phyloP scores from a whole-genome alignment of 2,329 filamentous ascomycete genomes.

The Pestalotiopsis sp. region DNA sequence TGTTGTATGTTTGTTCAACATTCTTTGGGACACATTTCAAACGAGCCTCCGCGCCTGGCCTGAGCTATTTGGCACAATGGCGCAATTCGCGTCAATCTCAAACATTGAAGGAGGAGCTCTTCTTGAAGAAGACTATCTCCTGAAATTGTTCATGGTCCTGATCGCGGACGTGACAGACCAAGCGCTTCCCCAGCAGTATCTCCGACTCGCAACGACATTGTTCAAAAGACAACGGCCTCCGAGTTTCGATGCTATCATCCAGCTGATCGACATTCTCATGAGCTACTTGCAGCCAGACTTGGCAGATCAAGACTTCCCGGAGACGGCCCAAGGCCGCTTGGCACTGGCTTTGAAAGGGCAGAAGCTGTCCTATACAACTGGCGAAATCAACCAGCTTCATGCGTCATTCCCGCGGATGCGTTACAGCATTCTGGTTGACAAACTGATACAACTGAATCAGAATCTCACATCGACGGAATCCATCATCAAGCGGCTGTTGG shows the following conservation, averaged over 20 bases:
- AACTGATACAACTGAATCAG: slow-evolving; percentile 66
- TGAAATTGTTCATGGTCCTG: slow-evolving; percentile 61
- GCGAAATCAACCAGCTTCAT: slow-evolving; percentile 51
- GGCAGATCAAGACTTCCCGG: slow-evolving; percentile 37
- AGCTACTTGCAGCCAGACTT: slow-evolving; percentile 43
- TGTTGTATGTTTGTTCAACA: slow-evolving; percentile 51
- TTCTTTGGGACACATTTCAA: slow-evolving; percentile 67
- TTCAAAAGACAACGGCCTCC: slow-evolving; percentile 56
- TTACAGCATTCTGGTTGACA: slow-evolving; percentile 63
- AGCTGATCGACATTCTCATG: slow-evolving; percentile 50
- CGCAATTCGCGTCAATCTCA: slow-evolving; percentile 67
- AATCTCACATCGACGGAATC: slow-evolving; percentile 52
- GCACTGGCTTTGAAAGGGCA: slow-evolving; percentile 32
- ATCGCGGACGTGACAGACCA: slow-evolving; percentile 55
- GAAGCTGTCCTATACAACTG: slow-evolving; percentile 46
- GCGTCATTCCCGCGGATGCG: slow-evolving; percentile 41
- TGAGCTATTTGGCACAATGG: slow-evolving; percentile 74
- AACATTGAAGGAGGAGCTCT: slow-evolving; percentile 59
- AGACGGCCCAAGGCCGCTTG: slow-evolving; percentile 43
- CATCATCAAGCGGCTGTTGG: slow-evolving; percentile 62
- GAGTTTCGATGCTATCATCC: slow-evolving; percentile 57
- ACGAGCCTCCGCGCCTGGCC: slow-evolving; percentile 69
- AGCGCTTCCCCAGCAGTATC: slow-evolving; percentile 58
- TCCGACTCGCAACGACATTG: slow-evolving; percentile 55
- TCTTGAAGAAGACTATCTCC: slow-evolving; percentile 64